Conservation (phyloP, 2,329 filamentous ascomycete genomes). For the Colletotrichum cuscutae region DNA sequence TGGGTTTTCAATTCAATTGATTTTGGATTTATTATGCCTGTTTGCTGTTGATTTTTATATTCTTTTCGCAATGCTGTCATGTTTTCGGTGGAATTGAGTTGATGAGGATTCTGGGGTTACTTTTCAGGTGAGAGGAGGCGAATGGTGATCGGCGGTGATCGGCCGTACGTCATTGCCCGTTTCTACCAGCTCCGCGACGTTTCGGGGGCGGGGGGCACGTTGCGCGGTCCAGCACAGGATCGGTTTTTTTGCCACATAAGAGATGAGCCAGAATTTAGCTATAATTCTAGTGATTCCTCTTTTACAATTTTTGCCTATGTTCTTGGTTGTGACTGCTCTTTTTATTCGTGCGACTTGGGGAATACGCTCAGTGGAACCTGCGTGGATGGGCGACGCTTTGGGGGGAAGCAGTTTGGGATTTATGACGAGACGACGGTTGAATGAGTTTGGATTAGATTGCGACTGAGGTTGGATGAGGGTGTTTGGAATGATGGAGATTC, state of each 20-base stretch:
- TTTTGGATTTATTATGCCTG: too few relatives aligned
- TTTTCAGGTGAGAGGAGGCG: conserved; percentile 23
- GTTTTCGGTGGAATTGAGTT: too few relatives aligned
- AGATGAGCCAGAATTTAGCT: neutral
- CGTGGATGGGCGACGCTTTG: neutral
- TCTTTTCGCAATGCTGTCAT: too few relatives aligned
- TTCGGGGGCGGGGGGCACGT: neutral
- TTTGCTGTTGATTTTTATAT: too few relatives aligned
- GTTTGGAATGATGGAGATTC: too few relatives aligned
- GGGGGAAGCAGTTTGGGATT: too few relatives aligned
- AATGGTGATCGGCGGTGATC: conserved; percentile 35
- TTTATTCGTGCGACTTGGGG: neutral
- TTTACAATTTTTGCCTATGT: neutral
- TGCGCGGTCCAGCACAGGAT: too few relatives aligned
- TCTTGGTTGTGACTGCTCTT: neutral
- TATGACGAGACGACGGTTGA: too few relatives aligned
- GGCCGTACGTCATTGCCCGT: conserved; percentile 23
- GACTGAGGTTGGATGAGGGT: too few relatives aligned
- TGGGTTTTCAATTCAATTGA: accelerated
- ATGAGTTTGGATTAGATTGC: neutral
- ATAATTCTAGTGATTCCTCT: neutral
- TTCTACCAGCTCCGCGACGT: neutral
- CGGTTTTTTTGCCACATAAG: neutral
- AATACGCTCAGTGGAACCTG: neutral
- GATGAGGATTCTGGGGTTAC: conserved; percentile 1